These are phyloP conservation scores for Brassica hybrid DNA, from an alignment of 441 rosid genomes.

Conservation along the genomic window DNA sequence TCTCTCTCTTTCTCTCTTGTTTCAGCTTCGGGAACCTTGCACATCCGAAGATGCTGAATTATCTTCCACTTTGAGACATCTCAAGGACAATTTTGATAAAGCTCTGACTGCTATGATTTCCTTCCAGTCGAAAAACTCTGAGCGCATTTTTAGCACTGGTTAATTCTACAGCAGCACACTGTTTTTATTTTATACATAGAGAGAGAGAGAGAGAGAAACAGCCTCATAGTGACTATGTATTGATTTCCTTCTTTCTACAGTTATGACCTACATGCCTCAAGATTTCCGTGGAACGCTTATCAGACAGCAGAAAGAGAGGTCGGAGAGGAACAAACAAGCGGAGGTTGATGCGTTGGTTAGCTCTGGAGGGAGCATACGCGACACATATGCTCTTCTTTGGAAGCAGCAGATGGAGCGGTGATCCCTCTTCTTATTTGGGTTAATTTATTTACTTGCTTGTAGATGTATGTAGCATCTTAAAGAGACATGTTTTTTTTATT, in stretches of 20 bases:
- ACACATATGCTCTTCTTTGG: conserved; percentile 87
- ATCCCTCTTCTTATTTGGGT: conserved; percentile 31
- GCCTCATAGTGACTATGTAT: too few species aligned
- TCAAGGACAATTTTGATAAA: conserved; percentile 51
- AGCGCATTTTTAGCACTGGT: conserved; percentile 89
- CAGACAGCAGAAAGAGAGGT: conserved; percentile 88
- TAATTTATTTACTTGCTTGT: neutral
- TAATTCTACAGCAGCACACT: too few species aligned
- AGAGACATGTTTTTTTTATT: conserved; percentile 3
- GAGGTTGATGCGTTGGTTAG: conserved; percentile 82
- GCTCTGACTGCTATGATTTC: conserved; percentile 55
- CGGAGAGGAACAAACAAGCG: conserved; percentile 97
- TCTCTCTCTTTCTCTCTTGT: neutral
- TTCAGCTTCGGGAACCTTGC: conserved; percentile 74
- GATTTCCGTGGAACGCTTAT: conserved; percentile 94
- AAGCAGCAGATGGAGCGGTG: conserved; percentile 98
- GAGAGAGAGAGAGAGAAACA: neutral
- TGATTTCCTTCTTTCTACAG: conserved; percentile 47
- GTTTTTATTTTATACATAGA: neutral
- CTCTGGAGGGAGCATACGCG: conserved; percentile 85
- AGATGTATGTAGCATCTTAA: neutral
- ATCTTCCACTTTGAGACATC: conserved; percentile 44
- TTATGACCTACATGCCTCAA: conserved; percentile 99
- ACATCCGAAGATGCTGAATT: conserved; percentile 59
- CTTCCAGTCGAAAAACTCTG: conserved; percentile 84